Base-by-base conservation (phyloP, 2,329 filamentous ascomycete genomes). In the Microcyclospora pomicola region DNA sequence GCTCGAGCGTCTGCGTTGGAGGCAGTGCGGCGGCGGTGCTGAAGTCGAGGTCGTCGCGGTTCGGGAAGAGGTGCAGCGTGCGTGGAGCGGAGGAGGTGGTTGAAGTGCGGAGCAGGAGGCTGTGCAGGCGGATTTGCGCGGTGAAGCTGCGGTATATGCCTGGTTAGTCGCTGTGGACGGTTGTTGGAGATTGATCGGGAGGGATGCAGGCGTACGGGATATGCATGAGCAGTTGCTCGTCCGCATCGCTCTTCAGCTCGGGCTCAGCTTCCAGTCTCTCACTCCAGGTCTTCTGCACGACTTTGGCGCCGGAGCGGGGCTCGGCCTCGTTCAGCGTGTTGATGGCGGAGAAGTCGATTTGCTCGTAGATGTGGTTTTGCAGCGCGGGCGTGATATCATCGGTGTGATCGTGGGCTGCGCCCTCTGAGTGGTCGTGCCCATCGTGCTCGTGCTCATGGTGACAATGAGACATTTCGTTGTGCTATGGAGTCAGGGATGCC, bases 361-460 rank as follows among this genome's bases (percentile, higher is more conserved):
- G 82, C 47, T 83, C 77, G 66, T 95, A 96, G 28, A 98, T 77
- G 31, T 86, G 85, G 51, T 79, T 80, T 61, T 96, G 88, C 12
- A 95, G 69, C 1, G 87, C 88, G 1, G 91, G 91, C 2, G 83
- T 87, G 52, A 94, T 75, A 66, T 96, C 88, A 65, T 96, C 83
- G 34, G 75, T 80, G 64, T 95, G 88, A 60, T 94, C 86, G 59
- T 95, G 86, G 42, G 71, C 63, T 45, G 70, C 67, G 50, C 69
- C 63, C 49, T 77, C 67, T 41, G 67, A 68, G 48, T 75, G 70
- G 47, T 66, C 65, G 48, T 67, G 60, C 49, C 57, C 53, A 42
- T 60, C 53, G 33, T 61, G 60, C 35, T 57, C 42, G 39, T 58
- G 55, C 41, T 67, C 63, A 45, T 67, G 64, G 45, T 74, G 69